Evolutionary conservation across 169 alveolate genomes (phyloP).

Genomic region (Plasmodium sp.): DNA sequence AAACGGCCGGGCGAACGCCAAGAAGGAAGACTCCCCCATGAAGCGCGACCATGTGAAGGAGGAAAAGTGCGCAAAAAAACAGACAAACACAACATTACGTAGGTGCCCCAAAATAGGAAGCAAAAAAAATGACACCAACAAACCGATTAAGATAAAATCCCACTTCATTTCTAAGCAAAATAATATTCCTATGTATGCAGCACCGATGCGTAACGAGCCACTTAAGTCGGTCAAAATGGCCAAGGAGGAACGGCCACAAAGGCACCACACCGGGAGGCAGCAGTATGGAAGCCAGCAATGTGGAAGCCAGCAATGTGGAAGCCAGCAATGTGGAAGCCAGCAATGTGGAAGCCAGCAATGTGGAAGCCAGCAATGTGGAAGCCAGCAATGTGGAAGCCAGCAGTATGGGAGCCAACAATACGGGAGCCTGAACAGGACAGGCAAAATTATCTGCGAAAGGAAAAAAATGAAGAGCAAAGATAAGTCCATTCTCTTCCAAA

Average conservation of each 20-base stretch:
- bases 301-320: not conserved
- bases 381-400: not conserved
- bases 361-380: not conserved
- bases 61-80: constrained; percentile 2
- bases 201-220: not conserved
- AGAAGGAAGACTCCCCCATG: not conserved
- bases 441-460: not conserved
- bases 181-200: not conserved
- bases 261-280: not conserved
- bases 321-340: not conserved
- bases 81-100: not conserved
- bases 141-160: constrained; percentile 15
- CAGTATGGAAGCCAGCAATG: not conserved
- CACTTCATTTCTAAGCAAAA: constrained; percentile 39
- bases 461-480: not conserved
- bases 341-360: not conserved
- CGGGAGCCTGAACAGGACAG: not conserved
- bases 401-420: not conserved
- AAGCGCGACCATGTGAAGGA: not conserved
- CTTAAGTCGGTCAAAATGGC: not conserved
- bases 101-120: constrained; percentile 15
- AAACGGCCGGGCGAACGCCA: not conserved
- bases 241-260: constrained; percentile 3
- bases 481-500: not conserved
- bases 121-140: constrained; percentile 7